Evolutionary conservation across 768 basidiomycete species (phyloP).

Genomic region (Epithele typhae): DNA sequence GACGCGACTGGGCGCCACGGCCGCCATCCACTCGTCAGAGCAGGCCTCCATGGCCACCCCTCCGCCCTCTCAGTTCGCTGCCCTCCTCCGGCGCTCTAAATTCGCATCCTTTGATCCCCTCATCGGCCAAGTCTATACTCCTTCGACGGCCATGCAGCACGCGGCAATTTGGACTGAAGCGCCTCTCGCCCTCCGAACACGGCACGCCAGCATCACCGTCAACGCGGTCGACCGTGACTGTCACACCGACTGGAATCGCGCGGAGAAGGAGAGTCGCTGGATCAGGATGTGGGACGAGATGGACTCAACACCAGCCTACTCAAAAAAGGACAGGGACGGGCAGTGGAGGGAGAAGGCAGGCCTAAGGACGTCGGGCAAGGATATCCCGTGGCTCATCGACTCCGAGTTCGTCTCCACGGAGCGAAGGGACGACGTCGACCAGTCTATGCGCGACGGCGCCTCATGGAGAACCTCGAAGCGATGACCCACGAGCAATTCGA

Average conservation of each 20-base stretch:
- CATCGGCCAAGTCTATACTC: constrained; percentile 78
- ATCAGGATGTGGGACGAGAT: constrained; percentile 66
- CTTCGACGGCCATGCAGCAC: constrained; percentile 61
- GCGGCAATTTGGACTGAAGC: constrained; percentile 86
- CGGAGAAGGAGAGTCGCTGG: constrained; percentile 62
- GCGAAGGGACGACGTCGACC: constrained; percentile 10
- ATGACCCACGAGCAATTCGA: constrained; percentile 60
- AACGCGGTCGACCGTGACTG: constrained; percentile 65
- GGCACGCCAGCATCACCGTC: constrained; percentile 62
- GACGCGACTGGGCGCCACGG: constrained; percentile 5
- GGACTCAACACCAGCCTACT: constrained; percentile 35
- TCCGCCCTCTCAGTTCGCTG: constrained; percentile 66
- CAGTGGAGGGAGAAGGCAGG: constrained; percentile 32
- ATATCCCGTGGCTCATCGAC: constrained; percentile 37
- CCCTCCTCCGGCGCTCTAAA: constrained; percentile 75
- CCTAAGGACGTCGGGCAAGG: too few relatives aligned
- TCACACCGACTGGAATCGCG: constrained; percentile 75
- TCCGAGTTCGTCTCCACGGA: constrained; percentile 36
- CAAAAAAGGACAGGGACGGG: constrained; percentile 30
- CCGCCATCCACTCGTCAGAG: not conserved
- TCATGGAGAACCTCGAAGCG: constrained; percentile 46
- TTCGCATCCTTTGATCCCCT: constrained; percentile 75
- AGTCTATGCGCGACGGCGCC: not conserved
- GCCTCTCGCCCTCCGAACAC: constrained; percentile 63
- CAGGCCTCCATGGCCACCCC: constrained; percentile 15